Percentiles rank a stretch among this genome's conserved stretches.
These are phyloP conservation scores for Plasmodium inui DNA, from an alignment of 169 alveolate species.

Conservation along the genomic window DNA sequence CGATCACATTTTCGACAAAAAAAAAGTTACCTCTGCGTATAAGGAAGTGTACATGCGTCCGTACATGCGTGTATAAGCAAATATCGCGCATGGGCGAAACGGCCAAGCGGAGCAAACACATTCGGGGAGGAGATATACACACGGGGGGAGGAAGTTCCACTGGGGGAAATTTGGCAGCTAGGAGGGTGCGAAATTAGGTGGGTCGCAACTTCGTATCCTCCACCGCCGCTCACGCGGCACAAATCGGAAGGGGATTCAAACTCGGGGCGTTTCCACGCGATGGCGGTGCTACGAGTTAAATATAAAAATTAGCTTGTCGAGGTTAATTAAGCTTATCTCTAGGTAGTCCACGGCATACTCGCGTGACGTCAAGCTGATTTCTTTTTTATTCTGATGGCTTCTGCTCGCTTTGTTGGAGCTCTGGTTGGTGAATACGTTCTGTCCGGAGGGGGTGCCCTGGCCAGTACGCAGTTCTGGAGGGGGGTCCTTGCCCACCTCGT, in stretches of 20 bases:
- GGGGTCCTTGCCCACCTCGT: not conserved
- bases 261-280: not conserved
- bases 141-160: not conserved
- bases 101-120: not conserved
- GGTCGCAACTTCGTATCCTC: no score
- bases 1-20: not conserved
- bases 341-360: conserved; percentile 70
- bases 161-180: not conserved
- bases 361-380: conserved; percentile 19
- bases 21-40: not conserved
- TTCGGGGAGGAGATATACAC: not conserved
- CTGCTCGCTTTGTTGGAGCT: not conserved
- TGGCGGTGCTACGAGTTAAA: conserved; percentile 13
- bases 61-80: not conserved
- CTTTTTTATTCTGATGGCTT: conserved; percentile 17
- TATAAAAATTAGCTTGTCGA: conserved; percentile 60
- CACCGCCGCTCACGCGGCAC: not conserved
- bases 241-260: no score
- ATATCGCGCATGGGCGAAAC: no score
- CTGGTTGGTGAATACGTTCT: not conserved
- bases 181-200: not conserved
- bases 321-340: conserved; percentile 47
- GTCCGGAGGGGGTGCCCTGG: not conserved
- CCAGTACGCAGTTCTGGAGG: not conserved
- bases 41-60: not conserved